phyloP scores from a whole-genome alignment of 768 basidiomycete genomes.

The Calvatia gigantea region DNA sequence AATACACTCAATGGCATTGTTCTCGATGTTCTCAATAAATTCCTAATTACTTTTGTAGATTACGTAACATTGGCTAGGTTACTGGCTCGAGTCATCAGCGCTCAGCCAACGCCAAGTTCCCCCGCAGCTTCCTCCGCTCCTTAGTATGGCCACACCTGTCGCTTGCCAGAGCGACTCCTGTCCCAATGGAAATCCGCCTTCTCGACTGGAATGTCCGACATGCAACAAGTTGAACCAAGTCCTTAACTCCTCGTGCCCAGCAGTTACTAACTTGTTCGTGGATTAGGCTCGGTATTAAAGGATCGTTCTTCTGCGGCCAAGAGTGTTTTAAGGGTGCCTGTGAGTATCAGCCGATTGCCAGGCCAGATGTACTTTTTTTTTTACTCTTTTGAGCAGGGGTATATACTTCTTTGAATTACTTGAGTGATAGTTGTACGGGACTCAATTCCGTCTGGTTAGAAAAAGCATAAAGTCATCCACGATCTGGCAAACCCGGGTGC shows the following conservation, averaged over 20 bases:
- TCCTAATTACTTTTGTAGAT: too few species aligned
- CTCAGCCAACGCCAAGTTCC: too few species aligned
- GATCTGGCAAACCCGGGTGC: constrained; percentile 45
- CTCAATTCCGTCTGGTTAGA: constrained; percentile 38
- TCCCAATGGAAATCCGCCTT: constrained; percentile 80
- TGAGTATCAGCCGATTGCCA: constrained; percentile 39
- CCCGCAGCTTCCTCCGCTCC: constrained; percentile 3
- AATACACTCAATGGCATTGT: background rate
- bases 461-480: constrained; percentile 79
- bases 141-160: constrained; percentile 25
- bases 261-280: background rate
- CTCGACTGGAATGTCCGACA: constrained; percentile 87
- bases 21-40: too few species aligned
- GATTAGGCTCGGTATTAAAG: constrained; percentile 70
- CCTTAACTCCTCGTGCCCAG: background rate
- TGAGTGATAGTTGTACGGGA: background rate
- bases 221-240: constrained; percentile 73
- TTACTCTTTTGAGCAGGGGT: constrained; percentile 30
- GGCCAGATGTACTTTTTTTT: constrained; percentile 10
- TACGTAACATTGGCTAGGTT: too few species aligned
- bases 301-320: constrained; percentile 91
- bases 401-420: constrained; percentile 11
- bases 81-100: too few species aligned
- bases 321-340: constrained; percentile 96
- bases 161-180: constrained; percentile 69